A percentile compares a stretch with the other conserved stretches of the same genome.
These are phyloP conservation scores for Venturia asperata DNA, from an alignment of 2,329 filamentous ascomycete species.

Conservation along the genomic window DNA sequence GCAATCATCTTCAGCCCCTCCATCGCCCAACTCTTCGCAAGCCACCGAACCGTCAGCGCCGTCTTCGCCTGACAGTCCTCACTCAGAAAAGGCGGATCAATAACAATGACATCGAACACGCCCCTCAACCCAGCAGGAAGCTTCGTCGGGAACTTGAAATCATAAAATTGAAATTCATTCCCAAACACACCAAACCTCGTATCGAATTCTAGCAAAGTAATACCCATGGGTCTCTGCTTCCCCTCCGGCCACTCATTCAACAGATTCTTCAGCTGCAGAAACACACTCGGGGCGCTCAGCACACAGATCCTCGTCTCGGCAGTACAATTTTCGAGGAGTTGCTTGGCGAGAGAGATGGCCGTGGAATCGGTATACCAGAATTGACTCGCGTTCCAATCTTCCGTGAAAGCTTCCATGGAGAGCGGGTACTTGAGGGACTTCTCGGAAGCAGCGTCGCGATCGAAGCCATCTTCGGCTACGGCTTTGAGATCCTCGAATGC, in stretches of 20 bases:
- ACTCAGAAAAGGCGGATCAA: constrained; percentile 72
- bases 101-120: constrained; percentile 60
- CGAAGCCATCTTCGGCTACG: constrained; percentile 51
- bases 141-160: constrained; percentile 62
- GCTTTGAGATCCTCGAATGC: constrained; percentile 62
- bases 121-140: constrained; percentile 59
- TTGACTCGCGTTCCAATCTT: constrained; percentile 78
- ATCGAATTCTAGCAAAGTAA: constrained; percentile 68
- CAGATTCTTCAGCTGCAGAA: constrained; percentile 67
- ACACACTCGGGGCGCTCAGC: constrained; percentile 69
- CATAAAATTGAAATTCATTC: constrained; percentile 65
- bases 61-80: constrained; percentile 77
- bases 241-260: constrained; percentile 37
- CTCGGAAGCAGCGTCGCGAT: constrained; percentile 23
- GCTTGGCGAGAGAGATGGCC: constrained; percentile 54
- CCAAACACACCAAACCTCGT: constrained; percentile 62
- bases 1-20: constrained; percentile 47
- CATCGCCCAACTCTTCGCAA: constrained; percentile 47
- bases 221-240: constrained; percentile 38
- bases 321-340: constrained; percentile 57
- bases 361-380: constrained; percentile 79
- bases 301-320: constrained; percentile 56
- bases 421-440: constrained; percentile 27
- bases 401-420: constrained; percentile 64
- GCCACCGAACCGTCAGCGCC: constrained; percentile 68